Evolutionary conservation across 1,284 basidiomycete species (phyloP), one percentile per base, ranked within the genome.

Genomic region (Puccinia triticina): DNA sequence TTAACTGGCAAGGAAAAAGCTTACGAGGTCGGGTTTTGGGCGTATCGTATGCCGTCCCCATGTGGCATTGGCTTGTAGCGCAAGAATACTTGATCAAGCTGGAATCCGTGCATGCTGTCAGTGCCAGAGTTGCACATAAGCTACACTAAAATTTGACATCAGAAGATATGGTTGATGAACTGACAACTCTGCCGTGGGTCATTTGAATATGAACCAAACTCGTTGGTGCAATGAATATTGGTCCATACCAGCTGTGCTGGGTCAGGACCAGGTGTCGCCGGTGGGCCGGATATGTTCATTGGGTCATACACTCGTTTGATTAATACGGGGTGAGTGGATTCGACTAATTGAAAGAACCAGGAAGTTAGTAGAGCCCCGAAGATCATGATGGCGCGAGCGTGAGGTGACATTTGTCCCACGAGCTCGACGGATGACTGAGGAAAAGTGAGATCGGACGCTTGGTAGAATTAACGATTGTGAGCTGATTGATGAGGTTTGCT

Each of bases 11-110:
- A 18, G 1, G 3, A 32, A 29, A 61, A n/a, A 32, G 37, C 64
- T 66, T 32, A 66, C 64, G 32, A 21, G 34, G 12, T 23, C 37
- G 3, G 5, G 11, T 23, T 23, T 1, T 43, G 8, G 64, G 18
- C 34, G 64, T 43, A 66, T 66, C 64, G 16, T 18, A 2, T n/a
- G 14, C 2, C 23, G 34, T 11, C 8, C 64, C 64, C 23, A 16
- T 26, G 37, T 66, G 34, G n/a, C 64, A 66, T 66, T 66, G 64
- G 32, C 64, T 66, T 40, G 32, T 23, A n/a, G 40, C 64, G 37
- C 64, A 66, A n/a, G 3, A 16, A 32, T 66, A 66, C 64, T 23
- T 66, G 21, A 23, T 66, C 64, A 16, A 1, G 12, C 34, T 37
- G 23, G 40, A 66, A 21, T 66, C 64, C 16, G 32, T 66, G 37